Evolutionary conservation across 2,329 filamentous ascomycete genomes (phyloP).

Genomic region (Clonostachys rosea): DNA sequence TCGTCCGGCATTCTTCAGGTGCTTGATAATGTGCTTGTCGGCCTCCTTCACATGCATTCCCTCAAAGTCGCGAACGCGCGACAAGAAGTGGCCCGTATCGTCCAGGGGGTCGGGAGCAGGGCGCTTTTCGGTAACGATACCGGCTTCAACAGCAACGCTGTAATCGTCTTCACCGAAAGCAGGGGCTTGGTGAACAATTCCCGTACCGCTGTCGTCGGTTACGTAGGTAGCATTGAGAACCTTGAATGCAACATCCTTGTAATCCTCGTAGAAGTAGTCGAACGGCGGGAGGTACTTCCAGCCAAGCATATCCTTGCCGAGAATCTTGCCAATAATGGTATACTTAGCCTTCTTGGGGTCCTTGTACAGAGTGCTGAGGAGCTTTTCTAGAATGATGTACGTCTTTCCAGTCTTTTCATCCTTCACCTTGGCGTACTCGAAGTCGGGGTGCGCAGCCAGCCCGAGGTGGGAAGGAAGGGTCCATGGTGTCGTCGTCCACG

Average conservation of each 20-base stretch:
- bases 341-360: constrained; percentile 94
- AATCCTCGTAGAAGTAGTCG: constrained; percentile 84
- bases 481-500: constrained; percentile 88
- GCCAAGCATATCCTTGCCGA: constrained; percentile 78
- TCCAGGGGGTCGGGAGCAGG: constrained; percentile 90
- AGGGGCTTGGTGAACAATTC: constrained; percentile 89
- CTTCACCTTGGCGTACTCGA: constrained; percentile 81
- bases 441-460: constrained; percentile 74
- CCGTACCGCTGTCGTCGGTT: constrained; percentile 83
- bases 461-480: constrained; percentile 78
- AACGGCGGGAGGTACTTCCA: constrained; percentile 90
- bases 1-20: constrained; percentile 72
- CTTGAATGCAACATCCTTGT: constrained; percentile 78
- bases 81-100: constrained; percentile 74
- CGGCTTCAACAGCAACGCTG: constrained; percentile 69
- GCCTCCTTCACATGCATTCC: constrained; percentile 89
- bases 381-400: constrained; percentile 79
- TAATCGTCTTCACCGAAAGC: constrained; percentile 98
- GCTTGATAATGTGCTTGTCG: constrained; percentile 89
- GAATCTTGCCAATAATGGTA: constrained; percentile 73
- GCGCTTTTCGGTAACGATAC: constrained; percentile 71
- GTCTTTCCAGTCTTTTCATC: constrained; percentile 80
- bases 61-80: constrained; percentile 72
- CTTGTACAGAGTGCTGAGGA: constrained; percentile 83
- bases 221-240: constrained; percentile 84